phyloP scores from a whole-genome alignment of 2,329 filamentous ascomycete species.

The Furcasterigmium furcatum region DNA sequence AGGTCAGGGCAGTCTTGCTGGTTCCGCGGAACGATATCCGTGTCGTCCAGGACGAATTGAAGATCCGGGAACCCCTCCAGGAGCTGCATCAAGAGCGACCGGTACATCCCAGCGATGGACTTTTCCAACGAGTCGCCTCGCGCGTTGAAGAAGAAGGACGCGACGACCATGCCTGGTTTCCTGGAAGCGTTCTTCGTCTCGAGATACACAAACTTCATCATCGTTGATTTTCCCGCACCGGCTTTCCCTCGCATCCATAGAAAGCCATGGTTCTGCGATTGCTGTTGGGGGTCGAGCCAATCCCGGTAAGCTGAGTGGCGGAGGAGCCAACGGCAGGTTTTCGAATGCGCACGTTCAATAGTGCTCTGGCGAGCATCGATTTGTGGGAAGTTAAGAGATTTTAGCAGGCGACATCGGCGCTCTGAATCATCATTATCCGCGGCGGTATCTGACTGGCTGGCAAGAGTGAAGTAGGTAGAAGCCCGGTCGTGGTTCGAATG shows the following conservation, averaged over 20 bases:
- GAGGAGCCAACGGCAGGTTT: constrained; percentile 17
- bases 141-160: constrained; percentile 11
- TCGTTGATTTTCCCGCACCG: background rate
- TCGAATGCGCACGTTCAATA: constrained; percentile 8
- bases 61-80: background rate
- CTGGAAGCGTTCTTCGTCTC: background rate
- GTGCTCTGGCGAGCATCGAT: constrained; percentile 8
- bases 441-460: no score
- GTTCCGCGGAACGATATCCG: background rate
- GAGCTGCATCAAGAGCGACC: constrained; percentile 5
- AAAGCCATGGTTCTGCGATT: background rate
- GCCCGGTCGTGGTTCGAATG: no score
- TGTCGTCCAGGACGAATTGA: background rate
- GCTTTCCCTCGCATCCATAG: constrained; percentile 6
- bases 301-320: constrained; percentile 1
- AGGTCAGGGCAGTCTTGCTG: background rate
- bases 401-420: constrained; percentile 2
- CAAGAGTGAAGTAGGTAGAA: no score
- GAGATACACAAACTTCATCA: constrained; percentile 2
- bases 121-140: constrained; percentile 7
- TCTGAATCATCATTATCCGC: background rate
- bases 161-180: background rate
- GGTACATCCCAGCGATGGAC: constrained; percentile 7
- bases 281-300: constrained; percentile 5
- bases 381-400: constrained; percentile 9